phyloP scores from a whole-genome alignment of 1,284 basidiomycete species.

The Prillingera fragicola region DNA sequence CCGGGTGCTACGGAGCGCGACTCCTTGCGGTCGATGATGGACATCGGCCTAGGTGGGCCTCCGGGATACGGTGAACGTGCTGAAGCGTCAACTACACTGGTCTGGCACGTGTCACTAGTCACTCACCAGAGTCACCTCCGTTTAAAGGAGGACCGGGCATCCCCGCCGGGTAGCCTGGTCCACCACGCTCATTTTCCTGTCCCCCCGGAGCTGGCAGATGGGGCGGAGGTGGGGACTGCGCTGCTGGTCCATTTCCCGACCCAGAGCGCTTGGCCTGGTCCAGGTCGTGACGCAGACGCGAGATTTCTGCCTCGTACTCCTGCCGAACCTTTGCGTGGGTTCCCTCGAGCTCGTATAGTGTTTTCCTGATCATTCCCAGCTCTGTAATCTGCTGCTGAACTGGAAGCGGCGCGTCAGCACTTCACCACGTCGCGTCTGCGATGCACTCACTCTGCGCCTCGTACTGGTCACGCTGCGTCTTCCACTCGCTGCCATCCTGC shows the following conservation, averaged over 20 bases:
- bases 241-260: slow-evolving; percentile 27
- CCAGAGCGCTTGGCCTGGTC: slow-evolving; percentile 49
- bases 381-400: slow-evolving; percentile 67
- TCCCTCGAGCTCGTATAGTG: slow-evolving; percentile 70
- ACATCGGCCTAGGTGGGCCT: slow-evolving; percentile 30
- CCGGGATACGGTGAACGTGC: slow-evolving; percentile 17
- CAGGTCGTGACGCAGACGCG: slow-evolving; percentile 61
- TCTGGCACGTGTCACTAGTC: too few relatives aligned
- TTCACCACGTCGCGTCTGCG: background rate
- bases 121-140: slow-evolving; percentile 21
- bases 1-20: slow-evolving; percentile 11
- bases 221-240: slow-evolving; percentile 13
- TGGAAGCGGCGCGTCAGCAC: slow-evolving; percentile 39
- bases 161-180: slow-evolving; percentile 16
- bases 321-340: slow-evolving; percentile 65
- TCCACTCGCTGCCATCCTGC: slow-evolving; percentile 62
- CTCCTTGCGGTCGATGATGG: slow-evolving; percentile 39
- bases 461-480: slow-evolving; percentile 80
- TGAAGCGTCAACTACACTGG: background rate
- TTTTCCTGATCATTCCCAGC: slow-evolving; percentile 65
- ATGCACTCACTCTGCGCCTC: slow-evolving; percentile 70
- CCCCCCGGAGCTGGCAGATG: slow-evolving; percentile 27
- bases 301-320: slow-evolving; percentile 69
- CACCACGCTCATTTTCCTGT: slow-evolving; percentile 9
- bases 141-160: slow-evolving; percentile 32